A percentile compares a stretch with the other conserved stretches of the same genome.
These are phyloP conservation scores for Pseudogymnoascus sp. DNA, from an alignment of 2,329 filamentous ascomycete genomes.

Conservation along the genomic window DNA sequence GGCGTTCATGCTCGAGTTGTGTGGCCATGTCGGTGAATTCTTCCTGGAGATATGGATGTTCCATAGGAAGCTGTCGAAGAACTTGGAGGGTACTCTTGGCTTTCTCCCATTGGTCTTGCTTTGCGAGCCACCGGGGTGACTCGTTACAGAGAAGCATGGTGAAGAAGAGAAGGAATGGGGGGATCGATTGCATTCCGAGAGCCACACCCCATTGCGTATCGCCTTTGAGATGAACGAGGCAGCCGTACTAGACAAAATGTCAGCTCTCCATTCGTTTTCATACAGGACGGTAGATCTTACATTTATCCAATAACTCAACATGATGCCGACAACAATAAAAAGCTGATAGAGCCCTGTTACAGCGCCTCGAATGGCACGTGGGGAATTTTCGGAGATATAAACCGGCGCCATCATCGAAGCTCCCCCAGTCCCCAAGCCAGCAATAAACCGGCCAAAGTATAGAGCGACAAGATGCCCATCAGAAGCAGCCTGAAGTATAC, in stretches of 20 bases:
- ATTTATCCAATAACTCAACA: neutral
- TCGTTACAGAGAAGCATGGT: conserved; percentile 59
- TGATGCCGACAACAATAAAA: neutral
- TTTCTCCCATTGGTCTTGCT: conserved; percentile 58
- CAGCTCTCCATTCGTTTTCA: neutral
- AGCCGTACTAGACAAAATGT: neutral
- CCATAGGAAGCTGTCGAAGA: conserved; percentile 46
- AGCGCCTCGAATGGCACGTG: neutral
- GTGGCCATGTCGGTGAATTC: conserved; percentile 55
- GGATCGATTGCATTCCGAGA: conserved; percentile 49
- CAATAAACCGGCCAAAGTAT: conserved; percentile 31
- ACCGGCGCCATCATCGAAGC: conserved; percentile 16
- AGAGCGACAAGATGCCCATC: conserved; percentile 20
- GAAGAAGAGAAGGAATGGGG: conserved; percentile 49
- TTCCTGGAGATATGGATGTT: conserved; percentile 48
- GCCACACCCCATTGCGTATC: conserved; percentile 51
- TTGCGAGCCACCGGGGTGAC: conserved; percentile 58
- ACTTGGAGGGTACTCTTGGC: conserved; percentile 46
- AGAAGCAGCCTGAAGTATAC: conserved; percentile 54
- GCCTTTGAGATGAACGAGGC: neutral
- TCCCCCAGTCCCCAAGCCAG: conserved; percentile 38
- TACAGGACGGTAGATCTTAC: neutral
- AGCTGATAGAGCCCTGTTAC: conserved; percentile 7
- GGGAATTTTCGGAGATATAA: neutral
- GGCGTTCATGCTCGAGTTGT: conserved; percentile 56